Conservation (phyloP, 805 yeast genomes). For the Starmerella gropengiesseri region DNA sequence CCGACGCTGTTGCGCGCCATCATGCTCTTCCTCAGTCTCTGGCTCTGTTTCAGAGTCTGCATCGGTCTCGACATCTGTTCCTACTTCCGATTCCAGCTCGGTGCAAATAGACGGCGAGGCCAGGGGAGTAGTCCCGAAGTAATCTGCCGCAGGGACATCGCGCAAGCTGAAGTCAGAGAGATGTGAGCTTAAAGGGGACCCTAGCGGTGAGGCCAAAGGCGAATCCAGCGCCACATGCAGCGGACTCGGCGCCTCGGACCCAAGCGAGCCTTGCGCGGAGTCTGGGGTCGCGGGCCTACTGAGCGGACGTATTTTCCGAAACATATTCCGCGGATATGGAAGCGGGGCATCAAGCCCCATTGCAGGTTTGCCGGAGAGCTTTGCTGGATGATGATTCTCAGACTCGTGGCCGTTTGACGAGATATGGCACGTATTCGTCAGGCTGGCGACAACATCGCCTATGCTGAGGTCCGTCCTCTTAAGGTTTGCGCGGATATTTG, state of each 20-base stretch:
- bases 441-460: neutral
- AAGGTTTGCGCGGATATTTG: neutral
- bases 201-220: neutral
- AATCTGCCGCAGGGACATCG: too few relatives aligned
- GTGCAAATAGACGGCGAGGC: conserved; percentile 1
- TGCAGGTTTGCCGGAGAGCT: neutral
- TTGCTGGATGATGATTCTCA: neutral
- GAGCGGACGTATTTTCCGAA: neutral
- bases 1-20: neutral
- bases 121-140: neutral
- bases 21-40: conserved; percentile 1
- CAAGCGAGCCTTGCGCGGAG: too few relatives aligned
- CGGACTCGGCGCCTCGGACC: neutral
- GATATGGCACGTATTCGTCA: conserved; percentile 1
- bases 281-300: too few relatives aligned
- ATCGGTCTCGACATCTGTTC: conserved; percentile 12
- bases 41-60: conserved; percentile 5
- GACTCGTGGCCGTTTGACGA: too few relatives aligned
- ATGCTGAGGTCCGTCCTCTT: neutral
- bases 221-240: neutral
- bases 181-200: too few relatives aligned
- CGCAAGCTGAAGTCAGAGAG: too few relatives aligned
- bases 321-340: neutral
- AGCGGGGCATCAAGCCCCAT: conserved; percentile 1
- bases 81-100: conserved; percentile 15